A percentile compares a stretch with the other conserved stretches of the same genome.
Evolutionary conservation across 2,329 filamentous ascomycete genomes (phyloP).

Genomic region (Anthostomella pinea): DNA sequence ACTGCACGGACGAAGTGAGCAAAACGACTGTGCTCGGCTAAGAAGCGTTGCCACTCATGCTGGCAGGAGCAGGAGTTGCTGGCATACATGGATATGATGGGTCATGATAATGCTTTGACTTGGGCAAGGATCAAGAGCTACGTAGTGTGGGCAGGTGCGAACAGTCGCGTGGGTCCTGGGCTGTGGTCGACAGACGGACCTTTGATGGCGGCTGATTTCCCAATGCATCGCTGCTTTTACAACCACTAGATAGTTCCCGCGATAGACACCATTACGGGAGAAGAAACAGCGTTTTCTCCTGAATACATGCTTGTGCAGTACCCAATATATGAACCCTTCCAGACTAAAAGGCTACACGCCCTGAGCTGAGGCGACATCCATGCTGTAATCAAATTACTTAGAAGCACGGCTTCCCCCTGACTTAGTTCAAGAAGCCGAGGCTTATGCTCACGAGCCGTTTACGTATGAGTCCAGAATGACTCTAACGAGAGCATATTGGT

Average conservation of each 20-base stretch:
- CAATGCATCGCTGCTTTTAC: constrained; percentile 30
- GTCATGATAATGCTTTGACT: constrained; percentile 26
- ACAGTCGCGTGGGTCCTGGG: constrained; percentile 23
- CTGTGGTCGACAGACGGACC: constrained; percentile 21
- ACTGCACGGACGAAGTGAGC: constrained; percentile 11
- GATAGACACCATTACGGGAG: constrained; percentile 32
- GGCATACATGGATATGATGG: constrained; percentile 22
- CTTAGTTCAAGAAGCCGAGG: too few relatives aligned
- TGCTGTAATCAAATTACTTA: too few relatives aligned
- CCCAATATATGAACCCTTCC: constrained; percentile 3
- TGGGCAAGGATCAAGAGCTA: constrained; percentile 24
- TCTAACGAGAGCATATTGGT: too few relatives aligned
- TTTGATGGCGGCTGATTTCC: constrained; percentile 25
- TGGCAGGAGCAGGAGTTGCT: constrained; percentile 12
- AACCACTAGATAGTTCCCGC: constrained; percentile 34
- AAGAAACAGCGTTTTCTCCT: constrained; percentile 21
- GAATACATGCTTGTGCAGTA: constrained; percentile 4
- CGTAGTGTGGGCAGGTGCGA: constrained; percentile 21
- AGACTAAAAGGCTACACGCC: constrained; percentile 6
- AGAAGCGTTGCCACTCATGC: constrained; percentile 6
- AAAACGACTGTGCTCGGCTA: constrained; percentile 7
- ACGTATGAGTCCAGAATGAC: too few relatives aligned
- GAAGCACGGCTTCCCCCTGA: too few relatives aligned
- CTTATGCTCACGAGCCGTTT: too few relatives aligned
- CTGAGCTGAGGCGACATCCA: too few relatives aligned